Evolutionary conservation across 1,284 basidiomycete genomes (phyloP).

Genomic region (Rhodotorula sp.): DNA sequence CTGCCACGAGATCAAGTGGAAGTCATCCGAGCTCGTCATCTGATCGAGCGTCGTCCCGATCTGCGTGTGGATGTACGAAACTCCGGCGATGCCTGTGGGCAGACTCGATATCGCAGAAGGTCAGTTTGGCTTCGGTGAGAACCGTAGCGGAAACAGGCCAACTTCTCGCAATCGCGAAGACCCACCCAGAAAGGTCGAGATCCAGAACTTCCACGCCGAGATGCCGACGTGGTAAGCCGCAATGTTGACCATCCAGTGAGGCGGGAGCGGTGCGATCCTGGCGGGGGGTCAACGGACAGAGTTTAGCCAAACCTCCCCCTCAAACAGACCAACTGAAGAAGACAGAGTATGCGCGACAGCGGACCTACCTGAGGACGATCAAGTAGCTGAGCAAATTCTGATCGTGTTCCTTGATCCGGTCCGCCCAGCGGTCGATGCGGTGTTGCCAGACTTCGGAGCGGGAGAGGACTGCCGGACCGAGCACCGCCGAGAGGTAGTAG

Average conservation of each 20-base stretch:
- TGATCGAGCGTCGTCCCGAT: slow-evolving; percentile 86
- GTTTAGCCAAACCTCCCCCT: too few species aligned
- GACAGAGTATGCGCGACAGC: too few species aligned
- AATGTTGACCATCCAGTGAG: slow-evolving; percentile 95
- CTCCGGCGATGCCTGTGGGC: slow-evolving; percentile 65
- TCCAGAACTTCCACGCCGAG: slow-evolving; percentile 76
- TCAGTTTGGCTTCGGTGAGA: not conserved
- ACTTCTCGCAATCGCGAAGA: too few species aligned
- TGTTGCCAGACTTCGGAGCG: slow-evolving; percentile 72
- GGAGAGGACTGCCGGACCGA: slow-evolving; percentile 83
- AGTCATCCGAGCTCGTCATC: slow-evolving; percentile 90
- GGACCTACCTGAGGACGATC: slow-evolving; percentile 66
- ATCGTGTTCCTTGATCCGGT: slow-evolving; percentile 67
- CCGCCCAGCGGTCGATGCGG: slow-evolving; percentile 75
- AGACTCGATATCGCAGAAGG: not conserved
- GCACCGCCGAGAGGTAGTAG: slow-evolving; percentile 84
- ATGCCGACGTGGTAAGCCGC: slow-evolving; percentile 93
- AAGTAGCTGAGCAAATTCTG: slow-evolving; percentile 84
- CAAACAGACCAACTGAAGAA: too few species aligned
- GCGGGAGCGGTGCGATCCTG: slow-evolving; percentile 85
- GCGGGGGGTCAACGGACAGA: too few species aligned
- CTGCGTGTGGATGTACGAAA: slow-evolving; percentile 90
- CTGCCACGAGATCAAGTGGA: slow-evolving; percentile 70
- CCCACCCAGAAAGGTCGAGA: slow-evolving; percentile 76
- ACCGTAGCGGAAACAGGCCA: too few species aligned